phyloP scores from a whole-genome alignment of 768 basidiomycete genomes.

The Suillus placidus region DNA sequence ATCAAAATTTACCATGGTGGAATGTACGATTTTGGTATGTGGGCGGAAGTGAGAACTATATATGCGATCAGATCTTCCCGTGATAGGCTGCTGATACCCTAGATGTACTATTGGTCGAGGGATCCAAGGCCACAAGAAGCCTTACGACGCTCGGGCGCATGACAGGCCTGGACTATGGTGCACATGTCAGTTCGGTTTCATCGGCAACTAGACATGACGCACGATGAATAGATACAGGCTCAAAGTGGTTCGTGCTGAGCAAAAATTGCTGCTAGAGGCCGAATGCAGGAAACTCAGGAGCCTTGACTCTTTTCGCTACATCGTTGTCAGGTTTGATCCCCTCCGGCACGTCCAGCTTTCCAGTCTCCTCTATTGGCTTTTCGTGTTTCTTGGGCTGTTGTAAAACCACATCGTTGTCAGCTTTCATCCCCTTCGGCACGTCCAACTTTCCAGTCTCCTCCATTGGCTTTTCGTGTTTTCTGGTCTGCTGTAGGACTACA shows the following conservation, averaged over 20 bases:
- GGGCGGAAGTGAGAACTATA: background rate
- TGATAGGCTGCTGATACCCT: background rate
- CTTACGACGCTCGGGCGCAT: background rate
- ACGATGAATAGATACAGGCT: background rate
- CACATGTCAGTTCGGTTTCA: background rate
- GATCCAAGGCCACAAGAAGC: background rate
- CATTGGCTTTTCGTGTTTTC: background rate
- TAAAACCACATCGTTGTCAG: background rate
- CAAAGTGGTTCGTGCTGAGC: background rate
- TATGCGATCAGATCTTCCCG: background rate
- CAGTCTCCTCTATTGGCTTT: background rate
- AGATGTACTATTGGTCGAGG: background rate
- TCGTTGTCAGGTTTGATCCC: background rate
- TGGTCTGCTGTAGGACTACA: background rate
- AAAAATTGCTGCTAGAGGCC: background rate
- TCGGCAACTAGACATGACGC: background rate
- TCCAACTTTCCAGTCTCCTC: background rate
- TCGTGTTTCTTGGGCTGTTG: background rate
- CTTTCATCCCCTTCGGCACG: background rate
- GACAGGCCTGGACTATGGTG: no score
- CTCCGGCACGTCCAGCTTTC: background rate
- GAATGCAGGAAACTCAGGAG: slow-evolving; percentile 6
- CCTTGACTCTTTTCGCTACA: background rate
- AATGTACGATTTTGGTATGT: background rate
- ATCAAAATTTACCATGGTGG: no score